phyloP scores from a whole-genome alignment of 2,329 filamentous ascomycete genomes.

The Cadophora gregata region DNA sequence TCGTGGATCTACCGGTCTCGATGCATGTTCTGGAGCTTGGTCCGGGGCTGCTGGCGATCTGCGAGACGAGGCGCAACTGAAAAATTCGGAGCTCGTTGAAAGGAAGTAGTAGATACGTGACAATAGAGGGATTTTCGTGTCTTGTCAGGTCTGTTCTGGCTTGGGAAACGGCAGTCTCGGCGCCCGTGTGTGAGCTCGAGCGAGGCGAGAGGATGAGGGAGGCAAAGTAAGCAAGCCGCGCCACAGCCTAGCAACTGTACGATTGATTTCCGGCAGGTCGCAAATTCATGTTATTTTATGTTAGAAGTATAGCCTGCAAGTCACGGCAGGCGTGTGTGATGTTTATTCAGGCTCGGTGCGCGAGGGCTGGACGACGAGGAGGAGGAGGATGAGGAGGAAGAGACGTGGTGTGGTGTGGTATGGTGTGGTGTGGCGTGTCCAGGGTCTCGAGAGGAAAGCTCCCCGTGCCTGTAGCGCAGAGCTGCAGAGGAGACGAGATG shows the following conservation, averaged over 20 bases:
- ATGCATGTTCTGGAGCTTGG: slow-evolving; percentile 18
- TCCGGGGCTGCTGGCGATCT: slow-evolving; percentile 13
- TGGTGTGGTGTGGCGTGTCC: too few relatives aligned
- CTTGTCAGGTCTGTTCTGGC: not conserved
- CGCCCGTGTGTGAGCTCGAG: not conserved
- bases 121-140: not conserved
- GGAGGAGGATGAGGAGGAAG: not conserved
- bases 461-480: too few relatives aligned
- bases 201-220: not conserved
- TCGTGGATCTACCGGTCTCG: slow-evolving; percentile 12
- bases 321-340: not conserved
- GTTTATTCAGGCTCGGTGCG: not conserved
- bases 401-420: too few relatives aligned
- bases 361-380: not conserved
- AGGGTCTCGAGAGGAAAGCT: too few relatives aligned
- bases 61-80: slow-evolving; percentile 10
- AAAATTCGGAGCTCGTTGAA: not conserved
- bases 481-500: too few relatives aligned
- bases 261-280: not conserved
- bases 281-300: not conserved
- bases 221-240: not conserved
- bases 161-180: slow-evolving; percentile 8
- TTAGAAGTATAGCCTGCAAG: not conserved
- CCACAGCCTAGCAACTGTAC: not conserved
- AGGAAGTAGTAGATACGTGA: not conserved